phyloP scores from a whole-genome alignment of 1,139 yeast genomes.

The Kodamaea suecica region DNA sequence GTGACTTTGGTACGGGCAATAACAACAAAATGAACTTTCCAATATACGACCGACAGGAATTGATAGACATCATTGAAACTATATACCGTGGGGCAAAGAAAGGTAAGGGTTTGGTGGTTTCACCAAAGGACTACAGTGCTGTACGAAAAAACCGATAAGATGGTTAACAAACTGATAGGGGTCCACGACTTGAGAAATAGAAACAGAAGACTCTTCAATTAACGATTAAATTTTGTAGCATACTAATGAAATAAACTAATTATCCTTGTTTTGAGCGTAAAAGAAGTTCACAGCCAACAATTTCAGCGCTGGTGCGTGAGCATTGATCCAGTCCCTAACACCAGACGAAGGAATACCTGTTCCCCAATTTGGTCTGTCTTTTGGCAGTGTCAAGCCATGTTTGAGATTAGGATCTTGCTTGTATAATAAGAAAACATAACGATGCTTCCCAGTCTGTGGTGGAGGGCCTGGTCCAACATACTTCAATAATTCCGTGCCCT shows the following conservation, averaged over 20 bases:
- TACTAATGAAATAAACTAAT: slow-evolving; percentile 4
- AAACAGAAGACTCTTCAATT: background rate
- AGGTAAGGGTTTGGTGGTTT: slow-evolving; percentile 87
- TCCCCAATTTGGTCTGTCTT: slow-evolving; percentile 82
- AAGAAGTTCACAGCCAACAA: slow-evolving; percentile 79
- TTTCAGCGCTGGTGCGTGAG: slow-evolving; percentile 54
- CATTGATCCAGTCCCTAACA: slow-evolving; percentile 67
- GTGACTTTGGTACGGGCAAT: slow-evolving; percentile 97
- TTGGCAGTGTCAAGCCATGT: slow-evolving; percentile 37
- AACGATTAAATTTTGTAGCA: background rate
- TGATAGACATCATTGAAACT: slow-evolving; percentile 88
- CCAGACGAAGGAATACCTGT: slow-evolving; percentile 75
- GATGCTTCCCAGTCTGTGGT: slow-evolving; percentile 73
- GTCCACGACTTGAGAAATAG: background rate
- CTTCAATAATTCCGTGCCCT: slow-evolving; percentile 35
- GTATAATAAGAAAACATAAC: slow-evolving; percentile 73
- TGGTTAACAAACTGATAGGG: no score
- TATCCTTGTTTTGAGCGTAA: slow-evolving; percentile 59
- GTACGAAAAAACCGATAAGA: slow-evolving; percentile 3
- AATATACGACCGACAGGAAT: slow-evolving; percentile 77
- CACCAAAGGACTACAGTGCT: slow-evolving; percentile 65
- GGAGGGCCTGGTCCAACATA: slow-evolving; percentile 88
- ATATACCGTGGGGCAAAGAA: slow-evolving; percentile 87
- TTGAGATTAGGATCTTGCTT: slow-evolving; percentile 50
- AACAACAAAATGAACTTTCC: slow-evolving; percentile 87